phyloP scores from a whole-genome alignment of 768 basidiomycete species.

The Lactarius vividus region DNA sequence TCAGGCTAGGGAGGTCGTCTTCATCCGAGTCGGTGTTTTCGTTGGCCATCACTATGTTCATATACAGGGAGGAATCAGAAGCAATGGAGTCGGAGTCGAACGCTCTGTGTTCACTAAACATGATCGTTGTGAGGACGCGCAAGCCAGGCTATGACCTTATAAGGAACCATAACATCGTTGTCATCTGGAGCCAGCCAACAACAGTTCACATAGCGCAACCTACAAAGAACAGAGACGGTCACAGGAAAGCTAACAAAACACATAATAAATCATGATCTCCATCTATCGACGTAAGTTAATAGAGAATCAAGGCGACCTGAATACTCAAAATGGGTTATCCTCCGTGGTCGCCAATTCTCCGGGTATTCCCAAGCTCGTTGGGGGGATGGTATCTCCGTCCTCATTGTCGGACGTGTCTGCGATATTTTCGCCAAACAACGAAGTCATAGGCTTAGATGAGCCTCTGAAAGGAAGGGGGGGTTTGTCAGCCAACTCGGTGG shows the following conservation, averaged over 20 bases:
- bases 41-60: background rate
- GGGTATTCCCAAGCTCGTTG: constrained; percentile 33
- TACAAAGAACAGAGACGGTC: constrained; percentile 12
- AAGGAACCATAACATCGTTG: background rate
- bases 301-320: background rate
- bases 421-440: constrained; percentile 50
- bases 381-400: constrained; percentile 41
- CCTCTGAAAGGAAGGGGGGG: constrained; percentile 40
- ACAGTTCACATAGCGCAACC: constrained; percentile 7
- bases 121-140: background rate
- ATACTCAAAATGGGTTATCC: constrained; percentile 69
- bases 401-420: constrained; percentile 37
- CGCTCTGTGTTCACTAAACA: constrained; percentile 3
- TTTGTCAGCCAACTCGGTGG: constrained; percentile 6
- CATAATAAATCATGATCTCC: constrained; percentile 13
- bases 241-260: constrained; percentile 16
- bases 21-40: background rate
- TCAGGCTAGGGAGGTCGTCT: background rate
- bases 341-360: constrained; percentile 46
- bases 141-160: background rate
- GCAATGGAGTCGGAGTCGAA: constrained; percentile 10
- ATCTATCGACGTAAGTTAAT: constrained; percentile 19
- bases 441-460: constrained; percentile 51
- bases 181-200: constrained; percentile 14
- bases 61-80: constrained; percentile 2